phyloP scores from a whole-genome alignment of 164 flowering plant genomes.

The Magnolia kwangsiensis region DNA sequence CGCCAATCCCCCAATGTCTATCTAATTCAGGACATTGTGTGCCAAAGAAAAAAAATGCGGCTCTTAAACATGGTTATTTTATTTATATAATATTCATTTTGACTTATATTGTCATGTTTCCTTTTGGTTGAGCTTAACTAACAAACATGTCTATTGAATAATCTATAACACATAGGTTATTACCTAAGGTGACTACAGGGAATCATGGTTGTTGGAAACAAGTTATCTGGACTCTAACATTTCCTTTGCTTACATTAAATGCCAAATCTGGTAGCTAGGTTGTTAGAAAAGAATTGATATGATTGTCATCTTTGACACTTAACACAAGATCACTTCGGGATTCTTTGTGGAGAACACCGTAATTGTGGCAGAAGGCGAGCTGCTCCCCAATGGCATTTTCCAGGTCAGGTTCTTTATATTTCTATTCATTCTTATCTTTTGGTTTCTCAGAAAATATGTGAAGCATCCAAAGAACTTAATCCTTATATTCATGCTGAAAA shows the following conservation, averaged over 20 bases:
- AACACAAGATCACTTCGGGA: constrained; percentile 85
- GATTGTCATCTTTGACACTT: constrained; percentile 50
- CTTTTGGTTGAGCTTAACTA: too few species aligned
- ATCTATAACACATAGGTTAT: too few species aligned
- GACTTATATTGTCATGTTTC: too few species aligned
- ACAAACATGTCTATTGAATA: too few species aligned
- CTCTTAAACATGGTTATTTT: too few species aligned
- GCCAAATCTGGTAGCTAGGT: not conserved
- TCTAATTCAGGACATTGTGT: too few species aligned
- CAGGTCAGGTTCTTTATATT: constrained; percentile 49
- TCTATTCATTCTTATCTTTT: not conserved
- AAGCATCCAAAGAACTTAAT: too few species aligned
- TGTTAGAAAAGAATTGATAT: not conserved
- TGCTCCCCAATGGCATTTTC: constrained; percentile 69
- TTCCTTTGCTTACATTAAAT: not conserved
- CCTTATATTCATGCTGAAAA: too few species aligned
- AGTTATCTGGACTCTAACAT: not conserved
- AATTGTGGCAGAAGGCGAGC: constrained; percentile 91
- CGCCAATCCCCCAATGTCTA: too few species aligned
- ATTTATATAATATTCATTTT: too few species aligned
- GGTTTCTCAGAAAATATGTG: not conserved
- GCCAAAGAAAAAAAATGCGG: too few species aligned
- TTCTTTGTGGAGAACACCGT: constrained; percentile 87
- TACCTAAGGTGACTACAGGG: too few species aligned
- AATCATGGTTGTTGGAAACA: not conserved